Evolutionary conservation across 148 eudicot genomes (phyloP), one percentile per base, ranked within the genome.

Genomic region (Chenopodium suecicum): DNA sequence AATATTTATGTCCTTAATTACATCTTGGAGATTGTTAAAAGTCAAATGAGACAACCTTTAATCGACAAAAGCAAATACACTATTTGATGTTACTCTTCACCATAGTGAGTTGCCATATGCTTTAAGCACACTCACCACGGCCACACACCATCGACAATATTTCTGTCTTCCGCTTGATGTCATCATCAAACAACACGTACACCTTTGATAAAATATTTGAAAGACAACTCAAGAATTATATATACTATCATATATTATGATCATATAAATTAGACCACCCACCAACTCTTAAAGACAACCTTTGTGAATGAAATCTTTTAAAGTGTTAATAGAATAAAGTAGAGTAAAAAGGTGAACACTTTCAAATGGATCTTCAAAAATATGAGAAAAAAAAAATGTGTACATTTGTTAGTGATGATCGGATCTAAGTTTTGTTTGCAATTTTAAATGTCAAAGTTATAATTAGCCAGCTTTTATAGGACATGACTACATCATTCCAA

Each of bases 401-500:
- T 32, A 13, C 9, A 23, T 74, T 44, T 31, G 44, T 9, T 78
- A 54, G 22, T 79, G 27, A 29, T 77, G 66, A 32, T 79, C 75
- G 63, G 75, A 52, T 68, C 63, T 60, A 3, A 69, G 74, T 52
- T 70, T 79, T 50, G 75, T 52, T 79, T 69, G 41, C 74, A 79
- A 67, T 79, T 50, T 79, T 68, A 48, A 27, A 78, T 67, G 74
- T 70, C 48, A 69, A 66, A 66, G 13, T 66, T 25, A 68, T 68
- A 4, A 17, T 22, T 72, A 22, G 23, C 54, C 29, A 44, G 11
- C 75, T 72, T 72, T 74, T 50, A 50, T 12, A 54, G 65, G 50
- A 79, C 74, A 78, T 47, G 54, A 23, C 20, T 66, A 29, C 47
- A 68, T 78, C 73, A 78, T 78, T 78, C 27, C 62, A 47, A 78